Evolutionary conservation across 768 basidiomycete species (phyloP), one percentile per base, ranked within the genome.

Genomic region (Hemileccinum rubropunctum): DNA sequence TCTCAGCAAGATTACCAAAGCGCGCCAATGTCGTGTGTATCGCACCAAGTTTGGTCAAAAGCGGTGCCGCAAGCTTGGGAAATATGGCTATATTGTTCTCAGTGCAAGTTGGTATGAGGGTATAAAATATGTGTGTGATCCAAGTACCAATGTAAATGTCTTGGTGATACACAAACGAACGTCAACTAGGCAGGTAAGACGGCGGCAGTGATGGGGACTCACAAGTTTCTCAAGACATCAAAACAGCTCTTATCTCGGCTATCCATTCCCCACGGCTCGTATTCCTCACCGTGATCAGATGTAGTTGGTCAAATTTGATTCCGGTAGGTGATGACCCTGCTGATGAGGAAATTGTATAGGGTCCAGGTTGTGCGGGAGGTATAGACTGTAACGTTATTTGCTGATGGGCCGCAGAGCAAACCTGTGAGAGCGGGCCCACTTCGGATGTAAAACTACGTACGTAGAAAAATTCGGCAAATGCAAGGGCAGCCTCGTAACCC

Each of bases 381-480:
- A 55, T 37, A 8, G 49, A 41, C 2, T 17, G 52, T 46, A 51
- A 55, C 52, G 54, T 58, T 37, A 65, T 52, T n/a, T 57, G 43
- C 64, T 63, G 28, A 37, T 23, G 48, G n/a, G n/a, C 18, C 37
- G 40, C 15, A 39, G n/a, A 11, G 21, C 20, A 17, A 38, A 14
- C 17, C 36, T 12, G 46, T 60, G 38, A 56, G 50, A 36, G 40
- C 42, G 21, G 21, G n/a, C 34, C 36, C 13, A 6, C 20, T 9
- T 18, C 15, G 14, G 39, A 21, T 26, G 26, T 35, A 45, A 54
- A 43, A 28, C 10, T 10, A 59, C 64, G 45, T 57, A 65, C 63
- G 33, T 53, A 61, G 50, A 66, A 55, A n/a, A 65, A 61, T 23
- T 64, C 64, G 45, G 64, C 61, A 54, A 65, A 65, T 9, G 63